A percentile compares a stretch with the other conserved stretches of the same genome.
phyloP scores from a whole-genome alignment of 768 basidiomycete genomes.

The Collybia sp. region DNA sequence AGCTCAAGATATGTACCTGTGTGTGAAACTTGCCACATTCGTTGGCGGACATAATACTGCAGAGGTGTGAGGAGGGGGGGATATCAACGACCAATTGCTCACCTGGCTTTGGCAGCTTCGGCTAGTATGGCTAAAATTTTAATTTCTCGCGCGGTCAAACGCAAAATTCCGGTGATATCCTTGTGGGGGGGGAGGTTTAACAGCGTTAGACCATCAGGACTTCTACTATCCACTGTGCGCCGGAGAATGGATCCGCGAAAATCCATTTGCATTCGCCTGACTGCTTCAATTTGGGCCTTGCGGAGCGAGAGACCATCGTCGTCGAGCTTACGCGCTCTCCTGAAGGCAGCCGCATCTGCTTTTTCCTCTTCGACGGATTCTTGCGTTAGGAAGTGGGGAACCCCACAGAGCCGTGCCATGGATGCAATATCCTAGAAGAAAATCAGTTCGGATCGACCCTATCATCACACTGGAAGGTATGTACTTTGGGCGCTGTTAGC shows the following conservation, averaged over 20 bases:
- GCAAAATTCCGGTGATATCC: slow-evolving; percentile 2
- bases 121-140: not conserved
- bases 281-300: not conserved
- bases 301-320: slow-evolving; percentile 6
- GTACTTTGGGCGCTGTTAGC: slow-evolving; percentile 17
- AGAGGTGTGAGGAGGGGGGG: not conserved
- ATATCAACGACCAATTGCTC: not conserved
- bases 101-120: slow-evolving; percentile 3
- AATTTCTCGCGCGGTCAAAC: not conserved
- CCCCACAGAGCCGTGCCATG: slow-evolving; percentile 19
- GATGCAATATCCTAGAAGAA: slow-evolving; percentile 14
- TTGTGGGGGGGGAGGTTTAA: slow-evolving; percentile 3
- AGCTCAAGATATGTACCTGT: not conserved
- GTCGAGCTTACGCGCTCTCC: slow-evolving; percentile 8
- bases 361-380: slow-evolving; percentile 15
- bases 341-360: slow-evolving; percentile 2
- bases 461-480: not conserved
- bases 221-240: slow-evolving; percentile 1
- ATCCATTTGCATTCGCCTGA: slow-evolving; percentile 6
- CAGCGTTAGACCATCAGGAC: not conserved
- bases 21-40: not conserved
- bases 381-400: slow-evolving; percentile 15
- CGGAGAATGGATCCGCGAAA: slow-evolving; percentile 5
- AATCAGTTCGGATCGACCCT: not conserved
- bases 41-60: not conserved